Percentiles rank a stretch among this genome's conserved stretches.
Evolutionary conservation across 345 rosid genomes (phyloP).

Genomic region (Rubroshorea leprosula): DNA sequence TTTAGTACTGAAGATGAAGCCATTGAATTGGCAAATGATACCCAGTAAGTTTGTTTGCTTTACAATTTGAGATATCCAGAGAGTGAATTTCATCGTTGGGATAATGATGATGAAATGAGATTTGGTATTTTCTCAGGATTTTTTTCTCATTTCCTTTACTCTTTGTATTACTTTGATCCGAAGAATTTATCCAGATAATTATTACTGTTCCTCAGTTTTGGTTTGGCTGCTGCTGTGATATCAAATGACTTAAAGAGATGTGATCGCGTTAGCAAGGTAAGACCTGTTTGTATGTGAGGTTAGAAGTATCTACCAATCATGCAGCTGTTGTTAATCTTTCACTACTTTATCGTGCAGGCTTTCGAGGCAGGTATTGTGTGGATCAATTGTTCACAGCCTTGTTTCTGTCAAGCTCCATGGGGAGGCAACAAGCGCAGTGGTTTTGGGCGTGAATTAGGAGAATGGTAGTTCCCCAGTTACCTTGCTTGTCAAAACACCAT

Average conservation of each 20-base stretch:
- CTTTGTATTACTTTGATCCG: background rate
- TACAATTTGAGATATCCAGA: background rate
- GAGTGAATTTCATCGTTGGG: background rate
- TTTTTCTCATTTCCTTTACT: background rate
- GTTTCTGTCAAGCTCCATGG: conserved; percentile 98
- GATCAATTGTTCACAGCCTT: conserved; percentile 97
- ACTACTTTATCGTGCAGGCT: conserved; percentile 40
- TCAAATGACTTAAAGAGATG: conserved; percentile 89
- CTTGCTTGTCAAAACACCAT: background rate
- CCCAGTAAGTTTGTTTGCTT: conserved; percentile 49
- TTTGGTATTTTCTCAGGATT: conserved; percentile 5
- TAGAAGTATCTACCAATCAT: background rate
- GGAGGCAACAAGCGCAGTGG: conserved; percentile 97
- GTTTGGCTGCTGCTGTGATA: conserved; percentile 82
- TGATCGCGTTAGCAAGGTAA: conserved; percentile 89
- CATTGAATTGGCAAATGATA: conserved; percentile 84
- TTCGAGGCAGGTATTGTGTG: conserved; percentile 79
- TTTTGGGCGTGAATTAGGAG: conserved; percentile 96
- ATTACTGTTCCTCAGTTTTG: conserved; percentile 46
- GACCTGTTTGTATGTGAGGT: conserved; percentile 5
- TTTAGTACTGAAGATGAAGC: conserved; percentile 94
- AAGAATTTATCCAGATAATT: too few species aligned
- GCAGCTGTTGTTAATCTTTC: conserved; percentile 2
- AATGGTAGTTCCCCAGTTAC: conserved; percentile 50
- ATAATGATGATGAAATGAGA: background rate